These are phyloP conservation scores for Halenospora varia DNA, from an alignment of 495 filamentous ascomycete genomes.

Conservation along the genomic window DNA sequence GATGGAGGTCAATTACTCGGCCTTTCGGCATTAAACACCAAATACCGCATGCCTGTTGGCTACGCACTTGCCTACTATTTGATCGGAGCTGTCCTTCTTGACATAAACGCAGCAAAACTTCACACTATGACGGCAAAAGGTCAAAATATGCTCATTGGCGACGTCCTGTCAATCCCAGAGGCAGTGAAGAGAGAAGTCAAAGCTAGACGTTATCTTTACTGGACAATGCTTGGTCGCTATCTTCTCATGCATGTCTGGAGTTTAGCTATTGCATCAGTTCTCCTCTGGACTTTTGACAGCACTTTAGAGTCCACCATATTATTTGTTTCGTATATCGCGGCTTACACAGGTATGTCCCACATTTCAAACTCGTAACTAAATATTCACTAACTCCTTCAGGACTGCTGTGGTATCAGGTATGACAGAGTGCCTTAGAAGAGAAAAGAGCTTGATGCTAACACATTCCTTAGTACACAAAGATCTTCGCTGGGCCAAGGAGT, in stretches of 20 bases:
- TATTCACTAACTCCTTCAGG: constrained; percentile 49
- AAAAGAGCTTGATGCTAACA: background rate
- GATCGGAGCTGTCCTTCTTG: constrained; percentile 54
- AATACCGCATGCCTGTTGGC: constrained; percentile 48
- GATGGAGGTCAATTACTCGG: constrained; percentile 42
- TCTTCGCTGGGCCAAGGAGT: constrained; percentile 52
- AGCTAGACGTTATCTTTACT: constrained; percentile 49
- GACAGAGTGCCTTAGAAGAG: background rate
- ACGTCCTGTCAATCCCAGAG: constrained; percentile 23
- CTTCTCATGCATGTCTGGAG: constrained; percentile 56
- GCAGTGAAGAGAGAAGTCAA: constrained; percentile 41
- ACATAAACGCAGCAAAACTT: constrained; percentile 37
- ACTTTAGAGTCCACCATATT: constrained; percentile 39
- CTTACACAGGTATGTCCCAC: constrained; percentile 47
- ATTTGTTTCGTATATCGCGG: constrained; percentile 47
- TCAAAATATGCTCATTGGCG: constrained; percentile 13
- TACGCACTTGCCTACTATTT: constrained; percentile 58
- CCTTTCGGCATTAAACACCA: constrained; percentile 34
- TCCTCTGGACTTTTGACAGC: constrained; percentile 52
- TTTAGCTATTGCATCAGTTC: constrained; percentile 42
- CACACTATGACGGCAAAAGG: background rate
- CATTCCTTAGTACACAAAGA: constrained; percentile 21
- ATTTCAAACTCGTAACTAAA: constrained; percentile 26
- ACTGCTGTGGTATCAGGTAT: constrained; percentile 5
- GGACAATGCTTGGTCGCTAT: constrained; percentile 47